phyloP scores from a whole-genome alignment of 2,329 filamentous ascomycete genomes.

The Elsinoe arachidis region DNA sequence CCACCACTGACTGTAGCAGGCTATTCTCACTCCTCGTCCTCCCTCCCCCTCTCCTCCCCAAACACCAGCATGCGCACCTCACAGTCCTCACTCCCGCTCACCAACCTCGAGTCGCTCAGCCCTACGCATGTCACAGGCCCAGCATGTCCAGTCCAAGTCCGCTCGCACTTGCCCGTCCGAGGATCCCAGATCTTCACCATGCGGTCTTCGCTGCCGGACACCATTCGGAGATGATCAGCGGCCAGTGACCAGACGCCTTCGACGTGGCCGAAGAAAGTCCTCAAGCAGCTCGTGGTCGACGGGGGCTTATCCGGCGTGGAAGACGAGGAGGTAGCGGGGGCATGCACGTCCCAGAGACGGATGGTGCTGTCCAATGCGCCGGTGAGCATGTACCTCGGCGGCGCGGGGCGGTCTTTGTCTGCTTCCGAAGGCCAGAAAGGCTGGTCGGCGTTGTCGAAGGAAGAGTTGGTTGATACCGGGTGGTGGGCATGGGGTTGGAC shows the following conservation, averaged over 20 bases:
- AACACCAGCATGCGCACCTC: constrained; percentile 61
- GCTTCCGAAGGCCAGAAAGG: constrained; percentile 52
- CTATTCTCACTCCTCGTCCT: not conserved
- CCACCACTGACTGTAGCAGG: not conserved
- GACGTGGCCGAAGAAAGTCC: constrained; percentile 92
- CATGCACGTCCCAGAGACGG: constrained; percentile 74
- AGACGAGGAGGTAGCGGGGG: constrained; percentile 5
- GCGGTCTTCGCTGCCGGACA: constrained; percentile 83
- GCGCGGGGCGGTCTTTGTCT: constrained; percentile 57
- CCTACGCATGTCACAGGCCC: constrained; percentile 91
- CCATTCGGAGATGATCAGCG: constrained; percentile 77
- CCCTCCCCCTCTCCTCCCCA: constrained; percentile 15
- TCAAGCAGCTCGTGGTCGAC: constrained; percentile 64
- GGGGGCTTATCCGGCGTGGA: constrained; percentile 26
- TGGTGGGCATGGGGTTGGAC: constrained; percentile 16
- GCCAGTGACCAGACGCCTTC: constrained; percentile 93
- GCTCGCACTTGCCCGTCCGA: constrained; percentile 78
- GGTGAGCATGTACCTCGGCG: constrained; percentile 86
- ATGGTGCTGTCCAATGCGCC: constrained; percentile 87
- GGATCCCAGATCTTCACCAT: constrained; percentile 97
- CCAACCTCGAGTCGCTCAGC: constrained; percentile 79
- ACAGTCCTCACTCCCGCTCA: constrained; percentile 87
- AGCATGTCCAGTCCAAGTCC: constrained; percentile 82
- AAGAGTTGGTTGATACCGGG: constrained; percentile 5
- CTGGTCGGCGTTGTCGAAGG: constrained; percentile 15